These are phyloP conservation scores for Arachnopeziza araneosa DNA, from an alignment of 2,329 filamentous ascomycete genomes.

Conservation along the genomic window DNA sequence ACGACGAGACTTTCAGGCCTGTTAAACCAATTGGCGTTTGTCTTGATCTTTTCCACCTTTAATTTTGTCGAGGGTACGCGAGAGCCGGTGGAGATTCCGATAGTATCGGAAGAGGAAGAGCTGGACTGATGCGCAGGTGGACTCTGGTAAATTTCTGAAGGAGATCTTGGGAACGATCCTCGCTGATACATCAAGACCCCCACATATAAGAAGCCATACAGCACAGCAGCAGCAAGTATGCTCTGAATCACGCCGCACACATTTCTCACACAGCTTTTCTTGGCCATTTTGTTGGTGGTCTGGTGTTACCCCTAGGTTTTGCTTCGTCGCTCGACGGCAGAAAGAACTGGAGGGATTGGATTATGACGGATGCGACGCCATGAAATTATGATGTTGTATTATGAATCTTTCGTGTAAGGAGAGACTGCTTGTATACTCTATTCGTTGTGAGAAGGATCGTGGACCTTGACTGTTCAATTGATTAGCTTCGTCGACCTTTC, in stretches of 20 bases:
- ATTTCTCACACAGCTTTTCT: slow-evolving; percentile 22
- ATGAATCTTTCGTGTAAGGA: neutral
- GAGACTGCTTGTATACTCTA: neutral
- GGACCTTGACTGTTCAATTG: slow-evolving; percentile 6
- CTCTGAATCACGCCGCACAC: slow-evolving; percentile 26
- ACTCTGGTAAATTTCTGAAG: slow-evolving; percentile 24
- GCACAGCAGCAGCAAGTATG: slow-evolving; percentile 22
- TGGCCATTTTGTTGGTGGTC: slow-evolving; percentile 20
- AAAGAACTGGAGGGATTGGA: neutral
- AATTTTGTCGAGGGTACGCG: slow-evolving; percentile 18
- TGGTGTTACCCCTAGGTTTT: neutral
- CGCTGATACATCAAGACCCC: slow-evolving; percentile 22
- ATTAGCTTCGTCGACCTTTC: slow-evolving; percentile 6
- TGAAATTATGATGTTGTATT: slow-evolving; percentile 10
- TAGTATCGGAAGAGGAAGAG: slow-evolving; percentile 13
- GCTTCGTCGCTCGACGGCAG: neutral
- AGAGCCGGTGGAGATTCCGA: slow-evolving; percentile 2
- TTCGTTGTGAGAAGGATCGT: slow-evolving; percentile 14
- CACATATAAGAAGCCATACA: slow-evolving; percentile 27
- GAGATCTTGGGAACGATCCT: slow-evolving; percentile 23
- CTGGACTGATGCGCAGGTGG: slow-evolving; percentile 10
- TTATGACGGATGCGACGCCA: slow-evolving; percentile 15
- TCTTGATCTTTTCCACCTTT: slow-evolving; percentile 40
- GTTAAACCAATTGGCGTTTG: slow-evolving; percentile 48
- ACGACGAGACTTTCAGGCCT: slow-evolving; percentile 44